Percentiles rank a stretch among this genome's conserved stretches.
Evolutionary conservation across 371 early-diverging fungal species (phyloP).

Genomic region (Cokeromyces recurvatus): DNA sequence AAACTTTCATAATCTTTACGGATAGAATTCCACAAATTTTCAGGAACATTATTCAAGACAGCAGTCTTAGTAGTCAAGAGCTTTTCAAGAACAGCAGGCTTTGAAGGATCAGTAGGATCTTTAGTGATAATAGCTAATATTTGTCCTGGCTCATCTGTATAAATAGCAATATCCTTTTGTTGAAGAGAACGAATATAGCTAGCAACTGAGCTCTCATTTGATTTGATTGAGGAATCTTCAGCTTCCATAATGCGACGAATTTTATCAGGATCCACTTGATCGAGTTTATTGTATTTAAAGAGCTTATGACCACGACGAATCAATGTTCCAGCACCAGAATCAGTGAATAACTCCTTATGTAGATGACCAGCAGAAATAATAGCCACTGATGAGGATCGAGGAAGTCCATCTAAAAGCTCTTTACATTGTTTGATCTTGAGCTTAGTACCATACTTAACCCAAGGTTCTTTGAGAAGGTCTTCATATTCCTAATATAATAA

Average conservation of each 20-base stretch:
- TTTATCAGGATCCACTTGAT: conserved; percentile 76
- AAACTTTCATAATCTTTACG: conserved; percentile 68
- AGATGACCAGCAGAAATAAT: conserved; percentile 95
- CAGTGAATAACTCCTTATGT: conserved; percentile 96
- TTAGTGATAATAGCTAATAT: conserved; percentile 76
- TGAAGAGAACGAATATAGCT: conserved; percentile 65
- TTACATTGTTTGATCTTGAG: conserved; percentile 95
- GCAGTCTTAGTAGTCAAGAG: conserved; percentile 77
- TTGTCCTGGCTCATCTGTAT: conserved; percentile 85
- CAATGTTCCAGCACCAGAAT: conserved; percentile 92
- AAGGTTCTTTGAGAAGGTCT: conserved; percentile 82
- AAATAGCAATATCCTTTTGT: conserved; percentile 56
- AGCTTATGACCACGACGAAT: conserved; percentile 93
- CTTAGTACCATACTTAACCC: conserved; percentile 95
- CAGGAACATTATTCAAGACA: conserved; percentile 81
- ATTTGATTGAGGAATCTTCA: conserved; percentile 64
- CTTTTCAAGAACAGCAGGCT: conserved; percentile 71
- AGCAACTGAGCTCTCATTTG: conserved; percentile 70
- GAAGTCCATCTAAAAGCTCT: conserved; percentile 90
- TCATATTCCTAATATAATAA: conserved; percentile 54
- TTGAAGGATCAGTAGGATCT: conserved; percentile 40
- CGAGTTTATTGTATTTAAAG: conserved; percentile 60
- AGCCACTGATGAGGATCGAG: conserved; percentile 92
- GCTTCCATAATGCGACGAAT: conserved; percentile 77
- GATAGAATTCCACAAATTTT: conserved; percentile 83